Base-by-base conservation (phyloP, 1,284 basidiomycete genomes). In the Phellinidium pouzarii region DNA sequence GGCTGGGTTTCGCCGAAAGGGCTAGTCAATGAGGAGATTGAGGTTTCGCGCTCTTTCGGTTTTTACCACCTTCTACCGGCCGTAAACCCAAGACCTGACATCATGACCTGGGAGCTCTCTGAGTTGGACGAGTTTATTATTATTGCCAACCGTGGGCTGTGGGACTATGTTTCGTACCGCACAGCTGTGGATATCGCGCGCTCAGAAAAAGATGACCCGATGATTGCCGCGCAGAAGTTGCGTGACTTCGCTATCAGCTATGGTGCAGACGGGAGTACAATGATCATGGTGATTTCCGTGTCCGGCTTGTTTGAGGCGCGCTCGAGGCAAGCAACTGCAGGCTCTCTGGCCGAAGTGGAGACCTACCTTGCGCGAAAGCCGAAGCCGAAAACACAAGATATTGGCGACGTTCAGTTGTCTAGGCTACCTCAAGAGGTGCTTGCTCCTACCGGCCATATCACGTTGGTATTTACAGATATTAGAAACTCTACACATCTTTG, bases 401-500 rank as follows among this genome's bases (percentile, higher is more conserved):
- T 82, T 38, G 70, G 69, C 19, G 79, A 85, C 64, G 71, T 73
- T 5, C 71, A 71, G 56, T 68, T 83, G 37, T 66, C 71, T n/a
- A 73, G 80, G 57, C 72, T 99, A 27, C 84, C 86, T 50, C 78
- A 79, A 43, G 94, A 98, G 64, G 87, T 97, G 47, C 76, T 87
- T 2, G 84, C 96, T 0, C 96, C 96, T 0, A 80, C 75, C 3
- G 96, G 96, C 0, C 87, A 92, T 63, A 74, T 99, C 37, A 91
- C 94, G 14, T 79, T 99, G 48, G 95, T 96, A 20, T 99, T 99
- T 70, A 99, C 95, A 17, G 96, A 99, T 71, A 98, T 99, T 61
- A 84, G 91, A 49, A 98, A 98, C 63, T 99, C 96, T 57, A 99
- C 96, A 0, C 86, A 90, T 56, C 74, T 99, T 2, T 99, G 96